Evolutionary conservation across 495 filamentous ascomycete species (phyloP), one percentile per base, ranked within the genome.

Genomic region (Trichoderma gamsii): DNA sequence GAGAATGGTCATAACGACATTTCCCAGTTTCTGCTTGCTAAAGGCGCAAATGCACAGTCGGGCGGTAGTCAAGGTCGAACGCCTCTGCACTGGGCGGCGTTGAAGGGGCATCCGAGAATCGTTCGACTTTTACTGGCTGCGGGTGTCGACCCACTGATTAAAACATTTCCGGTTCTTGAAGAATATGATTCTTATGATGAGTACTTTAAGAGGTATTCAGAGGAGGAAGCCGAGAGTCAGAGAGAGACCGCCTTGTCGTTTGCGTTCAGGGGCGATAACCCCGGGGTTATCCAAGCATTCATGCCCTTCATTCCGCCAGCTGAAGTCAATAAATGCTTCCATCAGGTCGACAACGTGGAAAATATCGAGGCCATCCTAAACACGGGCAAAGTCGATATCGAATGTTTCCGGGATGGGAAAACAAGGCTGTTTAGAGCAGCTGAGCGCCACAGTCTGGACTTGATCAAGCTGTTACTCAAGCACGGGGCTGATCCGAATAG

Each of bases 21-120:
- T 51, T 0, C 64, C 35, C n/a, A 29, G 70, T 9, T 51, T 9
- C 29, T 70, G 21, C n/a, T 74, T 12, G 23, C 64, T 68, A 21
- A 46, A 65, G 27, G 43, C 1, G 43, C 21, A 41, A 18, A 66
- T 1, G 38, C 66, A 0, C 41, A 72, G 51, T 4, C 59, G 64
- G 61, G 16, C 12, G 72, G 74, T 41, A 21, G 7, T 8, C 49
- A 72, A 25, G 64, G 67, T 15, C 65, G 72, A 4, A 73, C 71
- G 1, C 71, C 78, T 21, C 64, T 78, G 21, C 70, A 72, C 43
- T 74, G 70, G 64, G 73, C 73, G 13, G 63, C 25, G 12, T 35
- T 32, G 12, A 27, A 65, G 9, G 63, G 63, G 35, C 25, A 38
- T 38, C 16, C 38, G 25, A 16, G 9, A 13, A 38, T 65, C n/a